A percentile compares a stretch with the other conserved stretches of the same genome.
Conservation (phyloP, 805 yeast genomes). For the Candida tallmaniae region DNA sequence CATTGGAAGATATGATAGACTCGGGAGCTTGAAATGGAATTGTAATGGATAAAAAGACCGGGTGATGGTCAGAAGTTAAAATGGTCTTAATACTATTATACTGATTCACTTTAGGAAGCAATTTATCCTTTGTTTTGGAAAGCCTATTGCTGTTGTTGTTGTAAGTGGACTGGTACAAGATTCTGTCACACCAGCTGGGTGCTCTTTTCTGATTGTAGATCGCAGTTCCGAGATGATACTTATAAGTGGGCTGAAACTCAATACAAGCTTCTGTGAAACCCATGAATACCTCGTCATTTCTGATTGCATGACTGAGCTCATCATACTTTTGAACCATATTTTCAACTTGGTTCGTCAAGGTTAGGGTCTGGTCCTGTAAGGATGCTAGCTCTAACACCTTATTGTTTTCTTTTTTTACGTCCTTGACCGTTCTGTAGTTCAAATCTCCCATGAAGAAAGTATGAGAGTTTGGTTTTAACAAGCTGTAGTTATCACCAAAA, state of each 20-base stretch:
- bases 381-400: conserved; percentile 17
- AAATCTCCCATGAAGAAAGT: conserved; percentile 80
- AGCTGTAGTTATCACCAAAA: conserved; percentile 54
- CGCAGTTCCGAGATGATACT: conserved; percentile 50
- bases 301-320: conserved; percentile 44
- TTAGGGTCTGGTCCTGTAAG: conserved; percentile 19
- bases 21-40: conserved; percentile 44
- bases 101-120: conserved; percentile 22
- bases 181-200: conserved; percentile 92
- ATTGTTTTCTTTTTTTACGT: conserved; percentile 5
- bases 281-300: conserved; percentile 43
- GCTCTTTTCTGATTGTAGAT: conserved; percentile 53
- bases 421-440: conserved; percentile 60
- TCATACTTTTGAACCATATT: conserved; percentile 35
- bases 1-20: conserved; percentile 22
- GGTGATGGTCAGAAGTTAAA: conserved; percentile 71
- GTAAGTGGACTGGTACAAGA: conserved; percentile 52
- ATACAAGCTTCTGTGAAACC: conserved; percentile 69
- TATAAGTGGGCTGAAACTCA: conserved; percentile 75
- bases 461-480: conserved; percentile 51
- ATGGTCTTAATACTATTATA: conserved; percentile 50
- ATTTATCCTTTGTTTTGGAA: conserved; percentile 1
- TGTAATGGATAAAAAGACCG: conserved; percentile 54
- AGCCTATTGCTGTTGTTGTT: background rate
- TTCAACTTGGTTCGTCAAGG: conserved; percentile 9